Evolutionary conservation across 2,329 filamentous ascomycete species (phyloP), one percentile per base, ranked within the genome.

Genomic region (Amylocarpus encephaloides): DNA sequence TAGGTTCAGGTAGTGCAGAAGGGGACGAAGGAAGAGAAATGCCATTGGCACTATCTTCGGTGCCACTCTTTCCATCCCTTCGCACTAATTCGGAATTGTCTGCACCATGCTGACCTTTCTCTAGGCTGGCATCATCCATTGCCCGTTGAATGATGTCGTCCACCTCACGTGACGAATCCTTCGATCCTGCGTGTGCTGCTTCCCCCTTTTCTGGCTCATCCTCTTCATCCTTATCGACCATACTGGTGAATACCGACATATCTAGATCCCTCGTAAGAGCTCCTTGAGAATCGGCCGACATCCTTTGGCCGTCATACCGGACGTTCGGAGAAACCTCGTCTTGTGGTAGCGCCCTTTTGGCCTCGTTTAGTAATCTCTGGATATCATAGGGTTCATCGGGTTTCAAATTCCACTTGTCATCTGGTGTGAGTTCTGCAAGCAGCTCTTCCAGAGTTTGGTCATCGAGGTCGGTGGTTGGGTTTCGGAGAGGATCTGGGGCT

Each of bases 181-280:
- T 57, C 10, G 59, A 41, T 10, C 44, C 39, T 7, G 46, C 59
- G 63, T 66, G 13, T 70, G 70, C 56, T 64, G 65, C 43, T 67
- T 70, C 50, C 11, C 19, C 43, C 13, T 36, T 36, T 9, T 15
- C 19, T 46, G 29, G 68, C 67, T 53, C 54, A 52, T 72, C 34
- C 68, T 70, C 61, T 67, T 71, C 58, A 50, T 71, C 39, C 68
- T 73, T 60, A 68, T 72, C 52, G 60, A 74, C 46, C 69, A 71
- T 52, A 70, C 72, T 65, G 64, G 54, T 51, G 51, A 65, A 66
- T 13, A 57, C 56, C 22, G 61, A 62, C 59, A 66, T 59, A 51
- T 66, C 63, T 5, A 66, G 52, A 50, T 61, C 59, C 34, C 55
- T 53, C 2, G 56, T 59, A 35, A 64, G 29, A 22, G 42, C 53